These are phyloP conservation scores for Aspergillus sp. DNA, from an alignment of 2,329 filamentous ascomycete species.

Conservation along the genomic window DNA sequence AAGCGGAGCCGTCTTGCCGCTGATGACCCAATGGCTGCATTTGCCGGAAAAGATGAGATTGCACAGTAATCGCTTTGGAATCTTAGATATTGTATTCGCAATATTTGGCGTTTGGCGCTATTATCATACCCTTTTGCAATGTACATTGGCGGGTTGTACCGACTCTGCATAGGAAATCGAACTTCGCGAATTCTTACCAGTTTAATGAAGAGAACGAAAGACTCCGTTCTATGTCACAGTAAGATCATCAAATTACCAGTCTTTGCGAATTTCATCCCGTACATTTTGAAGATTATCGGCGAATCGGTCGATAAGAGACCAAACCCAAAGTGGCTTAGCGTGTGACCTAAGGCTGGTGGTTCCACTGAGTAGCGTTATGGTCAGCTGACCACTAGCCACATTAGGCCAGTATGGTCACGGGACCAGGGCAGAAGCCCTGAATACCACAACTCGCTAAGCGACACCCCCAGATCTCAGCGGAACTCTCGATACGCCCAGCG, in stretches of 20 bases:
- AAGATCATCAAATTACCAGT: too few species aligned
- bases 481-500: constrained; percentile 38
- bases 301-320: background rate
- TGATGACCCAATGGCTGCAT: constrained; percentile 80
- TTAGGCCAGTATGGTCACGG: constrained; percentile 14
- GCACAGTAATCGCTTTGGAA: constrained; percentile 30
- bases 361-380: background rate
- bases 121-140: constrained; percentile 7
- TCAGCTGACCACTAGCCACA: constrained; percentile 6
- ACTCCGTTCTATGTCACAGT: too few species aligned
- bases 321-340: background rate
- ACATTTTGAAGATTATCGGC: too few species aligned
- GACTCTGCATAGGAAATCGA: too few species aligned
- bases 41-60: constrained; percentile 67
- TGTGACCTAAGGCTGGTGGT: background rate
- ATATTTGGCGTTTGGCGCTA: constrained; percentile 7
- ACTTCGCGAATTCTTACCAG: too few species aligned
- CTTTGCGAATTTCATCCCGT: too few species aligned
- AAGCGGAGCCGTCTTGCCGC: constrained; percentile 65
- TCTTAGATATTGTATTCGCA: background rate
- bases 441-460: constrained; percentile 39
- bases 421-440: constrained; percentile 30
- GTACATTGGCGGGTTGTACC: too few species aligned
- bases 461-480: constrained; percentile 24
- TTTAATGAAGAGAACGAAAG: too few species aligned